These are phyloP conservation scores for Polygonum maritimum DNA, from an alignment of 148 eudicot genomes.

Conservation along the genomic window DNA sequence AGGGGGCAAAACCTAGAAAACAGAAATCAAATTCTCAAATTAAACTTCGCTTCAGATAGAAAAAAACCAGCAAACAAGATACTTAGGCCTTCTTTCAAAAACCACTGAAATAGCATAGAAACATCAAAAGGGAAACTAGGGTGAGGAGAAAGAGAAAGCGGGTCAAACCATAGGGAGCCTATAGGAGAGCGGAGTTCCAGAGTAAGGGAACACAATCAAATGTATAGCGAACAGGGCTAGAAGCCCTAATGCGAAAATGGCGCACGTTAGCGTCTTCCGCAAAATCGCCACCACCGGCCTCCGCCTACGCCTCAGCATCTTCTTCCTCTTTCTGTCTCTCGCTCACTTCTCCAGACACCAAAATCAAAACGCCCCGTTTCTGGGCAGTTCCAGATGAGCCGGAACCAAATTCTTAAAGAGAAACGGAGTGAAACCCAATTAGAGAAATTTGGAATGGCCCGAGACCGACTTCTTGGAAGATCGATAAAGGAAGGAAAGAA, in stretches of 20 bases:
- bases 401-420: neutral
- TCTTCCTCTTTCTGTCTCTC: conserved; percentile 11
- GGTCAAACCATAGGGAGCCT: conserved; percentile 51
- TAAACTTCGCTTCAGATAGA: neutral
- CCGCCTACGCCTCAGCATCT: conserved; percentile 49
- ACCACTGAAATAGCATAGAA: neutral
- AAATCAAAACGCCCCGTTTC: conserved; percentile 1
- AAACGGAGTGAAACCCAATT: neutral
- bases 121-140: neutral
- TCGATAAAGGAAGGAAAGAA: neutral
- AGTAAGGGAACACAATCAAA: conserved; percentile 26
- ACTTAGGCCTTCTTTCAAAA: neutral
- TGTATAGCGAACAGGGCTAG: conserved; percentile 56
- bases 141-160: neutral
- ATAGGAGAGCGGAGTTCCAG: conserved; percentile 38
- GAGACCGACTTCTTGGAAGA: conserved; percentile 2
- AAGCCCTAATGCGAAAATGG: conserved; percentile 48
- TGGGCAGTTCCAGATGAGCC: neutral
- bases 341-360: neutral
- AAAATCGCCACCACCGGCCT: conserved; percentile 25
- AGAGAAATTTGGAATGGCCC: neutral
- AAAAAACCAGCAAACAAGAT: neutral
- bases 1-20: neutral
- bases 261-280: conserved; percentile 51
- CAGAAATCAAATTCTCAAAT: too few species aligned